phyloP scores from a whole-genome alignment of 208 protist species.

The Leishmania tarentolae region DNA sequence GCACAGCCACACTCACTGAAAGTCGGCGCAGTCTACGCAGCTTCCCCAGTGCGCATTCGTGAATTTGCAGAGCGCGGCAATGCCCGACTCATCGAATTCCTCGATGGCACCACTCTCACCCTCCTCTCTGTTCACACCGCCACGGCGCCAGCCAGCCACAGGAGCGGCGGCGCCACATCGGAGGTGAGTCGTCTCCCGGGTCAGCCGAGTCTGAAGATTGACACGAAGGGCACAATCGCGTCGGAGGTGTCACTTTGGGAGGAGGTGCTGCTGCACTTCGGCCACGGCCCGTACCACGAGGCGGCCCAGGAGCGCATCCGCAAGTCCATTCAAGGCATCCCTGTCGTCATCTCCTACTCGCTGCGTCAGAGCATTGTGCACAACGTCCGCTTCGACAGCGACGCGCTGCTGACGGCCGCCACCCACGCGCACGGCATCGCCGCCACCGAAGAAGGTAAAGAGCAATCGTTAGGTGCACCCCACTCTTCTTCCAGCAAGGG shows the following conservation, averaged over 20 bases:
- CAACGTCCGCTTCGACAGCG: conserved; percentile 59
- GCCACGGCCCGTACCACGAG: conserved; percentile 72
- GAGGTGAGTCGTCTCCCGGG: conserved; percentile 26
- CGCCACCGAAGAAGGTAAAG: conserved; percentile 9
- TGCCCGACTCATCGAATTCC: conserved; percentile 72
- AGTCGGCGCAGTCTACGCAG: conserved; percentile 60
- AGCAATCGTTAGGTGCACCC: neutral
- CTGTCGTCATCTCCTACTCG: conserved; percentile 68
- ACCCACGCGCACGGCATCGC: neutral
- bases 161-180: neutral
- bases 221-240: conserved; percentile 88
- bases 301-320: conserved; percentile 66
- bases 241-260: conserved; percentile 81
- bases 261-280: conserved; percentile 85
- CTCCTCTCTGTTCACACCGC: conserved; percentile 4
- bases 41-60: conserved; percentile 50
- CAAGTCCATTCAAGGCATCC: conserved; percentile 65
- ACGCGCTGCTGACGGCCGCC: conserved; percentile 1
- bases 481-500: neutral
- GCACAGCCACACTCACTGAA: conserved; percentile 24
- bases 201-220: conserved; percentile 72
- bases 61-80: conserved; percentile 58
- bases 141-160: neutral
- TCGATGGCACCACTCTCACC: conserved; percentile 8
- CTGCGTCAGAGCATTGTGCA: conserved; percentile 75